These are phyloP conservation scores for Diatrype stigma DNA, from an alignment of 2,329 filamentous ascomycete genomes.

Conservation along the genomic window DNA sequence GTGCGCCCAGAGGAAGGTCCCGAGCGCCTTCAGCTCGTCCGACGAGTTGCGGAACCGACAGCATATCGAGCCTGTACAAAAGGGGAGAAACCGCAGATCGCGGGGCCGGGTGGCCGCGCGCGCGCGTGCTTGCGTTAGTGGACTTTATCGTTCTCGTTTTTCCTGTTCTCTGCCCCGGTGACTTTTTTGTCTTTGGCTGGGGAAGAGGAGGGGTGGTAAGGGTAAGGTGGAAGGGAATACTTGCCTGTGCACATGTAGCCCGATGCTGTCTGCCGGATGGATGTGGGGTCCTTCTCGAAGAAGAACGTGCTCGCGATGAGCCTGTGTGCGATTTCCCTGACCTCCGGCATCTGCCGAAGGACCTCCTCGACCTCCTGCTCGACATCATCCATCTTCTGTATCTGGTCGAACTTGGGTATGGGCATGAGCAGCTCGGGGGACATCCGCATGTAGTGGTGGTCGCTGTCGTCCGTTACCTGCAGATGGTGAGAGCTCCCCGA, in stretches of 20 bases:
- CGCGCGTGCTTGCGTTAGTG: too few species aligned
- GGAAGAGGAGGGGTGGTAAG: background rate
- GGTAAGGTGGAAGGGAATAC: background rate
- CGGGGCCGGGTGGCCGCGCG: too few species aligned
- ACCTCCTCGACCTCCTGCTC: slow-evolving; percentile 22
- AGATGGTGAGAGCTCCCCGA: slow-evolving; percentile 2
- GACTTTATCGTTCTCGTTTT: too few species aligned
- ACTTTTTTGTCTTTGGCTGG: too few species aligned
- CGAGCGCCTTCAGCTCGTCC: slow-evolving; percentile 24
- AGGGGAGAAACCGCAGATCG: too few species aligned
- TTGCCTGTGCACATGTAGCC: slow-evolving; percentile 28
- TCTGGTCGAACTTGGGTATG: slow-evolving; percentile 26
- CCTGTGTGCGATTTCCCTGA: slow-evolving; percentile 26
- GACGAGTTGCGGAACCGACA: slow-evolving; percentile 25
- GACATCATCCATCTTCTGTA: slow-evolving; percentile 21
- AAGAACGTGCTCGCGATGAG: slow-evolving; percentile 30
- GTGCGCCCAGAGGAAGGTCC: slow-evolving; percentile 26
- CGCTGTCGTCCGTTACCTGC: background rate
- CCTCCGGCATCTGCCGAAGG: slow-evolving; percentile 19
- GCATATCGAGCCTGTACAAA: slow-evolving; percentile 23
- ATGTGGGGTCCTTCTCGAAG: slow-evolving; percentile 26
- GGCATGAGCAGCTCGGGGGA: slow-evolving; percentile 24
- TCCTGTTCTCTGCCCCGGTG: too few species aligned
- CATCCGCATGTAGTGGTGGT: slow-evolving; percentile 22
- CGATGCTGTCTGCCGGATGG: slow-evolving; percentile 21